Base-by-base conservation (phyloP, 306 rosid genomes). In the Oemleria cerasiformis region DNA sequence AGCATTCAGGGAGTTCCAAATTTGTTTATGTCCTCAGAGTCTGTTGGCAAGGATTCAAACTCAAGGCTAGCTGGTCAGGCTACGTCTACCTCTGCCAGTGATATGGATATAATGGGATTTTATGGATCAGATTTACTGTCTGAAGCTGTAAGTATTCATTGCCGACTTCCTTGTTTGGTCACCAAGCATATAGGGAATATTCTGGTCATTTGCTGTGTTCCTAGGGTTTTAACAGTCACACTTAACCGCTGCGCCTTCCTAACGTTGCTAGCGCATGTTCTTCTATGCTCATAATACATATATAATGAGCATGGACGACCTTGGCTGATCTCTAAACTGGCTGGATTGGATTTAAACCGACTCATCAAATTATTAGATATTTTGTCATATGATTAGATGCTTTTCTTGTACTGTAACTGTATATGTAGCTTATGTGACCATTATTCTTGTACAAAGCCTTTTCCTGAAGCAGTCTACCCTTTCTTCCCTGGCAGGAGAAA, bases 41-140 rank as follows among this genome's bases (percentile, higher is more conserved):
- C 94, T 41, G 75, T 80, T 30, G 73, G 80, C 70, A 91, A 85
- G 82, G 96, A 88, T 80, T 70, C 80, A 43, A 82, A 83, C 66
- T 80, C 79, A 58, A 81, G 96, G 80, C 86, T 92, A 41, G 82
- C 84, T 9, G 88, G 79, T 40, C 92, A 84, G 68, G 92, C 84
- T 54, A 60, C 83, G 67, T 79, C 93, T 16, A 85, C 83, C 81
- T 84, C 94, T 61, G 76, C 74, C 70, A 79, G 81, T 71, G 90
- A 85, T 60, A 77, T 85, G 70, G 97, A 84, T 78, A 68, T 70
- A 11, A 55, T 82, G 40, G 91, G 96, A 79, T 79, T 83, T 78
- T 79, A 82, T 77, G 96, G 92, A 23, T 85, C 87, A 17, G 97
- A 91, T 82, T 70, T 91, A 64, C 96, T 94, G 71, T 89, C 96